Base-by-base conservation (phyloP, 2,329 filamentous ascomycete genomes). In the Cercospora sp. region DNA sequence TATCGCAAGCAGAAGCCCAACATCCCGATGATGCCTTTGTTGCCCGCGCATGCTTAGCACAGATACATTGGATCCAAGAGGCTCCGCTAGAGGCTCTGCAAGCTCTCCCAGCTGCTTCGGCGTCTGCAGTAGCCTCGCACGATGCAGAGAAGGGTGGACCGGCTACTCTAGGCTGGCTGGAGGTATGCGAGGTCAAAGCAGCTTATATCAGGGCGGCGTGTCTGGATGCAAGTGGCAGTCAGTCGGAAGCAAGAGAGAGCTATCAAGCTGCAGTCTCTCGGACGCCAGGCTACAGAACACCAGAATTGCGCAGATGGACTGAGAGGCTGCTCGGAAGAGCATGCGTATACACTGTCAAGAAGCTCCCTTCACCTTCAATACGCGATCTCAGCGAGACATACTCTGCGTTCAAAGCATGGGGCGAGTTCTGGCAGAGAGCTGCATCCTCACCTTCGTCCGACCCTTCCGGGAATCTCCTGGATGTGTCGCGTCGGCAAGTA, bases 41-140 rank as follows among this genome's bases (percentile, higher is more conserved):
- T 79, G 94, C 93, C 33, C 89, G 88, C 69, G 89, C 95, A 62
- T 95, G 92, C 78, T 79, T 94, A 55, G 93, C 90, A 64, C 96
- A 93, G 91, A 84, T 97, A 74, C 89, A 96, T 76, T 97, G 91
- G 66, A 82, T 97, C 13, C 91, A 92, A 3, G 84, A 83, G 67
- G 86, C 88, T 71, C 83, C 92, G 61, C 85, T 86, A 58, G 82
- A 84, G 55, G 84, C 86, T 33, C 82, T 87, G 67, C 78, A 84
- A 30, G 81, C 83, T 45, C 78, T 89, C 65, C 84, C 73, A 6
- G 36, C 66, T 26, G 55, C 48, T 3, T 18, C 18, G 2, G 23
- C 60, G 13, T 28, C 61, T 42, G 61, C 31, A n/a, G 18, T 60
- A n/a, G 51, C 51, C 7, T 18, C 51, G 9, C n/a, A 20, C 7